Conservation (phyloP, 2,329 filamentous ascomycete genomes). For the Colletotrichum abscissum region DNA sequence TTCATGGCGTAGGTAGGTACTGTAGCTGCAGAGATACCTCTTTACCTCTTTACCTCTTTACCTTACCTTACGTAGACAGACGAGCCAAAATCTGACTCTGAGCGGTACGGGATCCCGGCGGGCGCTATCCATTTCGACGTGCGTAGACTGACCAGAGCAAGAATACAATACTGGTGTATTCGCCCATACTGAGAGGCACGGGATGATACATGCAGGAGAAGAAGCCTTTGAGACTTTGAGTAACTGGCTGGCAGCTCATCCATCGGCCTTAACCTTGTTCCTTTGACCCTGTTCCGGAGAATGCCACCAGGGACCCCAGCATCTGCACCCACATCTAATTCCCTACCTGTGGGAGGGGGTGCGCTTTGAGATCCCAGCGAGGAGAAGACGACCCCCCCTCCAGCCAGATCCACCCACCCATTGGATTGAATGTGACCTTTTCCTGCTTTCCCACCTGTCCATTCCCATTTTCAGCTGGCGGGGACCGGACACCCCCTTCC, state of each 20-base stretch:
- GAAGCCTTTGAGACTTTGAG: not conserved
- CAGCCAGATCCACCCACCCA: not conserved
- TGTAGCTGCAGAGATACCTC: not conserved
- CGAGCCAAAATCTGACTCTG: slow-evolving; percentile 25
- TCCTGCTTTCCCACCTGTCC: slow-evolving; percentile 8
- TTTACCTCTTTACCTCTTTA: no score
- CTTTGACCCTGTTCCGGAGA: not conserved
- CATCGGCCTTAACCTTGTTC: not conserved
- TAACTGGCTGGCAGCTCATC: not conserved
- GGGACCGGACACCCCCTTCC: not conserved
- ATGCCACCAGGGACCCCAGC: not conserved
- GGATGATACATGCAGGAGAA: not conserved
- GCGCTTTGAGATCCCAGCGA: slow-evolving; percentile 8
- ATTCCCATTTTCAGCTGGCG: slow-evolving; percentile 10
- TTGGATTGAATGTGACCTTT: not conserved
- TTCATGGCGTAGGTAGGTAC: not conserved
- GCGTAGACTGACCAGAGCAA: no score
- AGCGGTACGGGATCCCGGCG: slow-evolving; percentile 20
- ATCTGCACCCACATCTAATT: not conserved
- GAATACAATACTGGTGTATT: not conserved
- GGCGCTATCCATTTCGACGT: not conserved
- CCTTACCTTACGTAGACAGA: not conserved
- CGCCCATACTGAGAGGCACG: not conserved
- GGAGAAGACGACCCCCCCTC: not conserved
- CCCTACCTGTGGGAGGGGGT: not conserved